Evolutionary conservation across 2,329 filamentous ascomycete species (phyloP), one percentile per base, ranked within the genome.

Genomic region (Diplocarpon mali): DNA sequence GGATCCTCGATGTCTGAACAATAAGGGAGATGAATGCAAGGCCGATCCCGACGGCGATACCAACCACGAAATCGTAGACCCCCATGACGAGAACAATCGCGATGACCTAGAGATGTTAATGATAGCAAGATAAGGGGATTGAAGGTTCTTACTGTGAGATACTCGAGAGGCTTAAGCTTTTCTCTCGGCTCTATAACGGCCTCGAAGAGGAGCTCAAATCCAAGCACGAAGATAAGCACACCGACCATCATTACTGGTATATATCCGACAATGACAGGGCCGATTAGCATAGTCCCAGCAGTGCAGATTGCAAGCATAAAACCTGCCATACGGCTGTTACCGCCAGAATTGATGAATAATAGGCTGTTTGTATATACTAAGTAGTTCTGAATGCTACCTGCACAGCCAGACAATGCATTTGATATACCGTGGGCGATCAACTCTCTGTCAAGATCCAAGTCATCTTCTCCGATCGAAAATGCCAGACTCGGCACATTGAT

Each of bases 221-320:
- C 92, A 12, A 98, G 78, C 49, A 94, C 78, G 62, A 95, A 98
- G 53, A 98, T 98, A 42, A 98, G 70, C 8, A 87, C 88, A 11
- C 89, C 92, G 3, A 98, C 92, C 64, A 98, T 89, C 80, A 95
- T 94, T 50, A 96, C 83, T 0, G 92, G 92, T 44, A 98, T 95
- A 59, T 80, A 96, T 1, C 90, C 90, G 57, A 98, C 92, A 48
- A 95, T 78, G 6, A 78, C 78, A 1, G 92, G 90, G 0, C 92
- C 92, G 42, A 90, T 75, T 38, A 92, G 68, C 76, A 95, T 82
- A 35, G 96, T 77, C 2, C 80, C 80, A 57, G 81, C 78, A 0
- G 92, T 98, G 5, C 84, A 76, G 16, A 73, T 66, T 1, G 92
- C 92, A 40, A 98, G 73, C 69, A 95, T 76, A 20, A 89, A 73